These are phyloP conservation scores for Arthrinium phaeospermum DNA, from an alignment of 2,329 filamentous ascomycete genomes.

Conservation along the genomic window DNA sequence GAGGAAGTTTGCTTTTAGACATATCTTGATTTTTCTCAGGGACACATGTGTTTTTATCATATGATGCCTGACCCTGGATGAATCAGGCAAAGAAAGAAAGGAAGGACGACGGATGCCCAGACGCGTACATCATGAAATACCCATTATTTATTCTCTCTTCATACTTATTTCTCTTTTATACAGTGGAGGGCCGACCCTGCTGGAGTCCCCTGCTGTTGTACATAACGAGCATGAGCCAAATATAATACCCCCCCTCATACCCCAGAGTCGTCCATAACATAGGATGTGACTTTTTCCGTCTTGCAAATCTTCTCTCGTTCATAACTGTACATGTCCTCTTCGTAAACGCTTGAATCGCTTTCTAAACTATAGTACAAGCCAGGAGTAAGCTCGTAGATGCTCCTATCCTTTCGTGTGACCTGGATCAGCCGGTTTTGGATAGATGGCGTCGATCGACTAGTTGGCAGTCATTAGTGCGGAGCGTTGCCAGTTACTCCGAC, in stretches of 20 bases:
- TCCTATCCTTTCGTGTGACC: neutral
- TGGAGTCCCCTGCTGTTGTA: constrained; percentile 5
- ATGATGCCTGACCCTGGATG: neutral
- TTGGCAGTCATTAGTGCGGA: neutral
- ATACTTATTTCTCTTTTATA: neutral
- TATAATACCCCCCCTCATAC: neutral
- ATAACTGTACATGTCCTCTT: neutral
- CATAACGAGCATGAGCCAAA: constrained; percentile 22
- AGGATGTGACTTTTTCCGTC: neutral
- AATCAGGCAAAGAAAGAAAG: neutral
- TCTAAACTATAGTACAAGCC: neutral
- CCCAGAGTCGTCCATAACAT: neutral
- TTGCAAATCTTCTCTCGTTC: neutral
- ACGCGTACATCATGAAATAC: neutral
- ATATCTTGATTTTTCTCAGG: neutral
- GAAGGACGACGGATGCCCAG: neutral
- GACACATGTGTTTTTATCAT: neutral
- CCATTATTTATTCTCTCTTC: neutral
- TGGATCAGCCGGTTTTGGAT: neutral
- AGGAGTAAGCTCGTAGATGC: neutral
- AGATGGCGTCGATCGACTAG: too few species aligned
- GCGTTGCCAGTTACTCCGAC: constrained; percentile 22
- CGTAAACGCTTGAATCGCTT: neutral
- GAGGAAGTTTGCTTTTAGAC: neutral
- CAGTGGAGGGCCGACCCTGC: neutral